Percentiles rank a stretch among this genome's conserved stretches.
Evolutionary conservation across 495 filamentous ascomycete genomes (phyloP).

Genomic region (Neurospora terricola): DNA sequence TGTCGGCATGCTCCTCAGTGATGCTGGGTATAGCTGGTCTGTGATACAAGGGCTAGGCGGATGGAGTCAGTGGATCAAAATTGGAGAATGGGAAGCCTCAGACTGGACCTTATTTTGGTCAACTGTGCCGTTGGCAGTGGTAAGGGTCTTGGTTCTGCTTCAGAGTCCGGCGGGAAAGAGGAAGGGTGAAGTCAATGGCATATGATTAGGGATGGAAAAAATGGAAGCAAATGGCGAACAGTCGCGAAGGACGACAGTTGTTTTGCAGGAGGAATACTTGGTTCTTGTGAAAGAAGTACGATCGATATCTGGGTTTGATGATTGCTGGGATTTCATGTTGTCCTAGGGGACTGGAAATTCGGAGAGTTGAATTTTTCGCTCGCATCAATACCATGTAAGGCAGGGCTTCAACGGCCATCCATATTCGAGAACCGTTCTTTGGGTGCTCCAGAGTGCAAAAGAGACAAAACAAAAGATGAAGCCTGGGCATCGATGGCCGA

Average conservation of each 20-base stretch:
- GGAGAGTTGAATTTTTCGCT: too few relatives aligned
- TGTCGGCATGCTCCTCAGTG: slow-evolving; percentile 20
- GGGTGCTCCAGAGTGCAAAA: not conserved
- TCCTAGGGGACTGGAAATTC: too few relatives aligned
- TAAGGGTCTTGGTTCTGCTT: slow-evolving; percentile 12
- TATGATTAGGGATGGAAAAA: not conserved
- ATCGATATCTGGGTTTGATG: not conserved
- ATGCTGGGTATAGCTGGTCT: slow-evolving; percentile 8
- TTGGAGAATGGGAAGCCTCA: slow-evolving; percentile 9
- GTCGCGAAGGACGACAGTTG: not conserved
- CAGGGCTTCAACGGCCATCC: not conserved
- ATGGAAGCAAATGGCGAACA: not conserved
- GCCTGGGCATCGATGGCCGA: not conserved
- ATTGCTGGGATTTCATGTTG: too few relatives aligned
- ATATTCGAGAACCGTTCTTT: not conserved
- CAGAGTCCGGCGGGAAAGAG: slow-evolving; percentile 7
- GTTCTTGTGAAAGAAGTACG: not conserved
- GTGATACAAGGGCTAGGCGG: slow-evolving; percentile 20
- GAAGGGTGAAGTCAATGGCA: not conserved
- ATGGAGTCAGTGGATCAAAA: slow-evolving; percentile 7
- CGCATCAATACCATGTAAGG: not conserved
- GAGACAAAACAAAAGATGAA: not conserved
- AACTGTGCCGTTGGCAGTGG: slow-evolving; percentile 3
- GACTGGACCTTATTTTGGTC: slow-evolving; percentile 11
- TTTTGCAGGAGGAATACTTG: too few relatives aligned